phyloP scores from a whole-genome alignment of 2,329 filamentous ascomycete genomes.

The Rhynchosporium secalis region DNA sequence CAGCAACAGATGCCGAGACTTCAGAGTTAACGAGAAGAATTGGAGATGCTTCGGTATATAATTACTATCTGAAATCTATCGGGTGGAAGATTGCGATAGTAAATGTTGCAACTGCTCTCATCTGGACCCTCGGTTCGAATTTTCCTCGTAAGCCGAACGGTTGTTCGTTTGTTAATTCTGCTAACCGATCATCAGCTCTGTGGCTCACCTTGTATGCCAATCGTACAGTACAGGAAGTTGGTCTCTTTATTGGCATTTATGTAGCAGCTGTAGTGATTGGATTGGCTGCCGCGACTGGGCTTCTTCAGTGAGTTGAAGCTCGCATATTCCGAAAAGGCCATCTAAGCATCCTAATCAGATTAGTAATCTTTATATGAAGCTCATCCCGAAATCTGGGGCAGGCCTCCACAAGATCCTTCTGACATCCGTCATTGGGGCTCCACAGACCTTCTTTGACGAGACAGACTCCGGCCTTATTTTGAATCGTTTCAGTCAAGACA shows the following conservation, averaged over 20 bases:
- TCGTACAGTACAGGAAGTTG: neutral
- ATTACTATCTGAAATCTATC: constrained; percentile 30
- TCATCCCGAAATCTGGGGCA: constrained; percentile 1
- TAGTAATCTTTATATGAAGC: constrained; percentile 34
- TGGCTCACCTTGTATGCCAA: constrained; percentile 9
- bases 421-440: neutral
- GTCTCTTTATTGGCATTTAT: constrained; percentile 2
- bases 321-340: too few relatives aligned
- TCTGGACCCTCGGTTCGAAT: neutral
- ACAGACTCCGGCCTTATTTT: constrained; percentile 6
- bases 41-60: constrained; percentile 34
- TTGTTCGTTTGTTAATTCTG: constrained; percentile 44
- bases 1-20: neutral
- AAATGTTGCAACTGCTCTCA: constrained; percentile 31
- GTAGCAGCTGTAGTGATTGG: neutral
- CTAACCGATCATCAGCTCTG: neutral
- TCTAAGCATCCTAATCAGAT: neutral
- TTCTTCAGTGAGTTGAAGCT: neutral
- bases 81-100: constrained; percentile 20
- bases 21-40: constrained; percentile 11
- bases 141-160: constrained; percentile 8
- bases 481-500: constrained; percentile 36
- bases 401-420: neutral
- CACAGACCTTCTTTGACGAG: constrained; percentile 3
- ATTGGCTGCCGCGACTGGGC: neutral